Evolutionary conservation across 2,329 filamentous ascomycete genomes (phyloP), one percentile per base, ranked within the genome.

Genomic region (Fusarium lateritium): DNA sequence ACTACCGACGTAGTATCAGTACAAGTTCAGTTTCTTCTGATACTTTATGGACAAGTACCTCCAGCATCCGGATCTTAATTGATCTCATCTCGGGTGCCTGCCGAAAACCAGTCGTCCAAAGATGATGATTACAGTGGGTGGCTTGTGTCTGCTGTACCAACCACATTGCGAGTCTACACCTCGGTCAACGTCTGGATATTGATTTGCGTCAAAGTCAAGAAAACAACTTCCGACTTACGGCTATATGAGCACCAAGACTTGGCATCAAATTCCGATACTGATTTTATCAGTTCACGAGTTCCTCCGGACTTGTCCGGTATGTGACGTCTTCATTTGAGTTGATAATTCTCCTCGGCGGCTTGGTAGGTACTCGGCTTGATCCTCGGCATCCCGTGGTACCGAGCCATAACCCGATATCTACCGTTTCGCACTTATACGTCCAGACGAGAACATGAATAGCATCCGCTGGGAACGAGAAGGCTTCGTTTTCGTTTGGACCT

Each of bases 371-470:
- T 58, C 39, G 50, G 49, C 52, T 56, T 69, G 65, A 74, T 71
- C 70, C 68, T 74, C 72, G 71, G 72, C 62, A 70, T 62, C 60
- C 56, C 62, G 62, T 71, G 69, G 51, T 56, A 61, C 66, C 58
- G 55, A 63, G 50, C 49, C 56, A 69, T 65, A 58, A 60, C 53
- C 69, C 65, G 62, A 64, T 40, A 47, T 57, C 54, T 52, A 56
- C 58, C 56, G 56, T 50, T 45, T 56, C 59, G 61, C 47, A 69
- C 66, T 69, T 67, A 38, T 38, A 69, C 46, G 51, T 57, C 61
- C 65, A 62, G 40, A 33, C 31, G 42, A 21, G 10, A 58, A 49
- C 59, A 34, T 52, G 47, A 44, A 24, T 17, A 45, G 39, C 28
- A 17, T 63, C 43, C 14, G 14, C 36, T 21, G 28, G 44, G 26